A percentile compares a stretch with the other conserved stretches of the same genome.
These are phyloP conservation scores for Marchantia polymorpha DNA, from an alignment of 225 moss, liverwort and hornwort species.

Conservation along the genomic window DNA sequence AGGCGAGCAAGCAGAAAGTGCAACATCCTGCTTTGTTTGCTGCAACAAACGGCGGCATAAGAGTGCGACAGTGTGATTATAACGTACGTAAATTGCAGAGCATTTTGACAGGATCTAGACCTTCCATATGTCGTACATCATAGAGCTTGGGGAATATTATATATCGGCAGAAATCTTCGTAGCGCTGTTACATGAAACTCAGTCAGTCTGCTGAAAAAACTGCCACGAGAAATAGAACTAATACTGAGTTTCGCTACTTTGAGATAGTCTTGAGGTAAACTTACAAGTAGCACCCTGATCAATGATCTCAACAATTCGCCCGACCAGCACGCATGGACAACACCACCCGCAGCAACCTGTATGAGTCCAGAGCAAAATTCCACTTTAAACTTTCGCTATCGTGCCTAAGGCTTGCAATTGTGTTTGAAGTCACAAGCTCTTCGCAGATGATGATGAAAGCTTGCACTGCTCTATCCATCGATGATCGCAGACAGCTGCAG, in stretches of 20 bases:
- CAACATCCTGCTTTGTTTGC: constrained; percentile 41
- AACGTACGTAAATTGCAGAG: not conserved
- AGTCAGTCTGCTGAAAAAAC: no score
- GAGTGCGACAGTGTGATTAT: not conserved
- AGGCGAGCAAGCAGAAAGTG: constrained; percentile 30
- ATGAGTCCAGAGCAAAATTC: not conserved
- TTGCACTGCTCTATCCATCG: not conserved
- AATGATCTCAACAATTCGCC: constrained; percentile 21
- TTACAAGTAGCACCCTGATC: constrained; percentile 30
- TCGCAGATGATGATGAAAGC: not conserved
- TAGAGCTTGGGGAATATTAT: no score
- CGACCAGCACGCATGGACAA: constrained; percentile 26
- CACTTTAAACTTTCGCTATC: not conserved
- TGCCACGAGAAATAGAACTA: no score
- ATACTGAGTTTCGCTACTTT: not conserved
- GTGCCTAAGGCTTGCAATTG: not conserved
- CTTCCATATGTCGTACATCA: no score
- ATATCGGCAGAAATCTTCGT: no score
- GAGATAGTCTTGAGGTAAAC: not conserved
- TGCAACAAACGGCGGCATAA: constrained; percentile 16
- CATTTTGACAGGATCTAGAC: no score
- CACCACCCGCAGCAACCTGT: constrained; percentile 21
- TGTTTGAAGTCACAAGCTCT: not conserved
- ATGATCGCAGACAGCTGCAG: no score
- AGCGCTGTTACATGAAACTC: no score